Evolutionary conservation across 2,329 filamentous ascomycete genomes (phyloP).

Genomic region (Aquanectria penicillioides): DNA sequence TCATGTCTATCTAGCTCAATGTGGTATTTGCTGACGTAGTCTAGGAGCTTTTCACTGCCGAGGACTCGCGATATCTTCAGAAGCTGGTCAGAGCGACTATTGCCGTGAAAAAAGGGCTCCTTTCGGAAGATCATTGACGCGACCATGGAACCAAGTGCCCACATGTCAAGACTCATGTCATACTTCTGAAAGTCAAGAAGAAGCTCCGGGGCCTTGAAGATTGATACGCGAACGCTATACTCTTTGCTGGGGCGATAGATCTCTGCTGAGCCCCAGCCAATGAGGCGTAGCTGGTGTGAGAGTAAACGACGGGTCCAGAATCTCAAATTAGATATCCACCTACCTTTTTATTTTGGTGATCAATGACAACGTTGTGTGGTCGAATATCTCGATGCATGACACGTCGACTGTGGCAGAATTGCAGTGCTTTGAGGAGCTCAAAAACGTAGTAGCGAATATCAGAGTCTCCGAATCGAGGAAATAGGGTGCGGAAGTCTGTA

Average conservation of each 20-base stretch:
- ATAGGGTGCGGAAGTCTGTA: background rate
- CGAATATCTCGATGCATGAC: slow-evolving; percentile 21
- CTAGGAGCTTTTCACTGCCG: slow-evolving; percentile 93
- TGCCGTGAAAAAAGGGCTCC: slow-evolving; percentile 98
- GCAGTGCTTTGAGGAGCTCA: slow-evolving; percentile 14
- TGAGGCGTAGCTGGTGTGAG: background rate
- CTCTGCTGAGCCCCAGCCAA: slow-evolving; percentile 13
- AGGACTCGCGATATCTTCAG: slow-evolving; percentile 98
- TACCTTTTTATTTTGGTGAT: slow-evolving; percentile 3
- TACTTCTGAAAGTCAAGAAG: slow-evolving; percentile 98
- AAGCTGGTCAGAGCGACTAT: slow-evolving; percentile 94
- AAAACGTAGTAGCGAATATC: slow-evolving; percentile 7
- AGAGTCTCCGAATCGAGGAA: background rate
- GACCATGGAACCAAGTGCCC: slow-evolving; percentile 98
- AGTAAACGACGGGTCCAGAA: background rate
- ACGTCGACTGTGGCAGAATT: slow-evolving; percentile 2
- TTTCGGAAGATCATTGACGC: slow-evolving; percentile 99
- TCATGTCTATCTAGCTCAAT: slow-evolving; percentile 96
- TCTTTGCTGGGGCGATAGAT: slow-evolving; percentile 13
- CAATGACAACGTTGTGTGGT: slow-evolving; percentile 14
- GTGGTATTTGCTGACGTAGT: slow-evolving; percentile 97
- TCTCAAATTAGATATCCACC: background rate
- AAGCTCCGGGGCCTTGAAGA: slow-evolving; percentile 92
- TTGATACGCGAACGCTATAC: background rate
- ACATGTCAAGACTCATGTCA: slow-evolving; percentile 98